A percentile compares a stretch with the other conserved stretches of the same genome.
Conservation (phyloP, 1,284 basidiomycete genomes). For the Marasmius tenuissimus region DNA sequence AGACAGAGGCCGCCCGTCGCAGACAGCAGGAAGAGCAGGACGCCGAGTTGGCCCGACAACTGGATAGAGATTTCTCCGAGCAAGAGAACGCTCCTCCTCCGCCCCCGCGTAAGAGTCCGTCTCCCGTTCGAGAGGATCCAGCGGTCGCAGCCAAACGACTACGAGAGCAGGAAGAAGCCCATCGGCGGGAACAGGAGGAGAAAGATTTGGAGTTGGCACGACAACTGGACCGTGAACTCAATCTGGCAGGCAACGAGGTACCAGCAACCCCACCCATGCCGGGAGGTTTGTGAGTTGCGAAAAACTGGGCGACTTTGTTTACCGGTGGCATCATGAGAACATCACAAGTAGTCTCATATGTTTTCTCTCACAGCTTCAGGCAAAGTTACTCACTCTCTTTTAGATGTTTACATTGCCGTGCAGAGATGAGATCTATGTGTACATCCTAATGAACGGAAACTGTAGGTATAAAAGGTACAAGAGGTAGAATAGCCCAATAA, state of each 20-base stretch:
- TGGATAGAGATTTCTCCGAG: conserved; percentile 27
- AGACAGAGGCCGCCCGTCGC: conserved; percentile 32
- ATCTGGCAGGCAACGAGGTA: conserved; percentile 20
- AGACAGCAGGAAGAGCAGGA: conserved; percentile 30
- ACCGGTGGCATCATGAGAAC: too few relatives aligned
- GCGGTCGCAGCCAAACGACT: conserved; percentile 15
- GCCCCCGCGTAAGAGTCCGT: not conserved
- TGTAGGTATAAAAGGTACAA: too few relatives aligned
- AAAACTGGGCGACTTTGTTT: not conserved
- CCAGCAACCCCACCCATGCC: not conserved
- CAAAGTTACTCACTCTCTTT: too few relatives aligned
- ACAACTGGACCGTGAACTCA: conserved; percentile 44
- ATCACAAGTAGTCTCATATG: too few relatives aligned
- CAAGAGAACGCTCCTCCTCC: not conserved
- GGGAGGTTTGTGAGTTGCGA: conserved; percentile 2
- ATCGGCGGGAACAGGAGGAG: conserved; percentile 27
- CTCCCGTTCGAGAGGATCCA: not conserved
- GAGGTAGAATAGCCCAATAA: too few relatives aligned
- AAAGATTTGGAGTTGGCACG: conserved; percentile 28
- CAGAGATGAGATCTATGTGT: too few relatives aligned
- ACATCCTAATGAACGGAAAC: too few relatives aligned
- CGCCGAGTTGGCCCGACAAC: conserved; percentile 28
- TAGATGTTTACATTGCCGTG: too few relatives aligned
- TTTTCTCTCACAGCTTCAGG: too few relatives aligned
- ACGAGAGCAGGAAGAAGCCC: conserved; percentile 31